Base-by-base conservation (phyloP, 805 yeast species). In the Metschnikowia orientalis region DNA sequence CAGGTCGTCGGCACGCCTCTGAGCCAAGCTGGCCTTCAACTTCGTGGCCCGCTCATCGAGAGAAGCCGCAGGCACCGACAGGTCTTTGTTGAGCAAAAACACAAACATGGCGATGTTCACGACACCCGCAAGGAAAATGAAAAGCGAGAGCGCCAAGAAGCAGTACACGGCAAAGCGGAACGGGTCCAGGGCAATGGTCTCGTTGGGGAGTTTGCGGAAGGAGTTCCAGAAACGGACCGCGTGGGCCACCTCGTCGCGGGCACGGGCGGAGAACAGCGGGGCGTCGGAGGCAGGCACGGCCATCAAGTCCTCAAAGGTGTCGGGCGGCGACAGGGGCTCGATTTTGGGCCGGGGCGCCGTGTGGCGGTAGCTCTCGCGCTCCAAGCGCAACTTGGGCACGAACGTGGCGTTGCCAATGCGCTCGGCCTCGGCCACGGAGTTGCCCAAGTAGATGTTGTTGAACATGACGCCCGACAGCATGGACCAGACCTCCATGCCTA, bases 401-500 rank as follows among this genome's bases (percentile, higher is more conserved):
- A 75, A 88, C 0, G 96, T 87, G 6, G 61, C 57, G 53, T 89
- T 88, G 19, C 96, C 97, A 44, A 88, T 67, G 7, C 52, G 36
- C 63, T 89, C 95, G 8, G 96, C 96, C 51, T 88, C 95, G 23
- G 62, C 66, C n/a, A 88, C 63, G 2, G 84, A 77, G 53, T 85
- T 89, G 18, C 96, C 96, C 40, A 88, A 56, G 55, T 88, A 89
- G 40, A 88, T 75, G 61, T 88, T 85, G 56, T 86, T 86, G 54
- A 88, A 85, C 54, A 84, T 47, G 31, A 87, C 74, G 30, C 83
- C 75, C 26, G 69, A 68, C 43, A 84, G 80, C 79, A 88, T 81
- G 28, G 90, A 75, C 95, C 95, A 88, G 42, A 88, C 64, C 57
- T 88, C 97, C 51, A 89, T 84, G 6, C 95, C 95, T 27, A 87